phyloP scores from a whole-genome alignment of 495 filamentous ascomycete species.

The Aspergillus heteromorphus region DNA sequence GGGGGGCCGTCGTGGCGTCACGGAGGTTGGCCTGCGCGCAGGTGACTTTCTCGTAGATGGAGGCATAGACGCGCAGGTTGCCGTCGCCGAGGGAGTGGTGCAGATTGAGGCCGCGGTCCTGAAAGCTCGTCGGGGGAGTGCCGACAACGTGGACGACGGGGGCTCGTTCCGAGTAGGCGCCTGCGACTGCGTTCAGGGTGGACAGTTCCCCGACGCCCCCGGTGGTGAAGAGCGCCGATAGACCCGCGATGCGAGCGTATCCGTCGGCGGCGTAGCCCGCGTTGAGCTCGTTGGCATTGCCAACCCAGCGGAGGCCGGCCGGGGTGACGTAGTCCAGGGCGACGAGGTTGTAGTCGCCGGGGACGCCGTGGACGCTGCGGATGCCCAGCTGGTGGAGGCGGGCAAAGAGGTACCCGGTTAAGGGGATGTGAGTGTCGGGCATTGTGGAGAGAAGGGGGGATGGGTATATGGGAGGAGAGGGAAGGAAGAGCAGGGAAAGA shows the following conservation, averaged over 20 bases:
- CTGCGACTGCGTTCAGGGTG: slow-evolving; percentile 65
- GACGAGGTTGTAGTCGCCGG: slow-evolving; percentile 69
- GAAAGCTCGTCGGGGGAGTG: slow-evolving; percentile 18
- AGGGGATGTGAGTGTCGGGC: no score
- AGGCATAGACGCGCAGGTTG: slow-evolving; percentile 26
- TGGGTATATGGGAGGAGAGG: no score
- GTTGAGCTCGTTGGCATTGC: slow-evolving; percentile 75
- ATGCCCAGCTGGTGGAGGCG: slow-evolving; percentile 64
- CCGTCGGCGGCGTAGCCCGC: slow-evolving; percentile 78
- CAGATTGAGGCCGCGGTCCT: slow-evolving; percentile 22
- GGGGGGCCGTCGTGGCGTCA: slow-evolving; percentile 23
- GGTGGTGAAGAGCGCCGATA: slow-evolving; percentile 66
- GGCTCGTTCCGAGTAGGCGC: slow-evolving; percentile 66
- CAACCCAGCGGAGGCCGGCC: slow-evolving; percentile 63
- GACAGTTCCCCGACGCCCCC: slow-evolving; percentile 77
- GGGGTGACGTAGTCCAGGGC: slow-evolving; percentile 61
- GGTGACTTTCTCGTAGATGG: slow-evolving; percentile 30
- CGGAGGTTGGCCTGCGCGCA: slow-evolving; percentile 28
- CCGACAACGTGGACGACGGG: slow-evolving; percentile 82
- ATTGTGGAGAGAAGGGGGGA: background rate
- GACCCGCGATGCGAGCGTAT: slow-evolving; percentile 67
- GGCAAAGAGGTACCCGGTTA: slow-evolving; percentile 58
- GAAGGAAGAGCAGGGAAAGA: no score
- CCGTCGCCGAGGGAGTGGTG: slow-evolving; percentile 41
- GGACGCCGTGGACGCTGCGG: slow-evolving; percentile 58